Conservation (phyloP, 2,329 filamentous ascomycete species). For the Pyrenochaeta sp. region DNA sequence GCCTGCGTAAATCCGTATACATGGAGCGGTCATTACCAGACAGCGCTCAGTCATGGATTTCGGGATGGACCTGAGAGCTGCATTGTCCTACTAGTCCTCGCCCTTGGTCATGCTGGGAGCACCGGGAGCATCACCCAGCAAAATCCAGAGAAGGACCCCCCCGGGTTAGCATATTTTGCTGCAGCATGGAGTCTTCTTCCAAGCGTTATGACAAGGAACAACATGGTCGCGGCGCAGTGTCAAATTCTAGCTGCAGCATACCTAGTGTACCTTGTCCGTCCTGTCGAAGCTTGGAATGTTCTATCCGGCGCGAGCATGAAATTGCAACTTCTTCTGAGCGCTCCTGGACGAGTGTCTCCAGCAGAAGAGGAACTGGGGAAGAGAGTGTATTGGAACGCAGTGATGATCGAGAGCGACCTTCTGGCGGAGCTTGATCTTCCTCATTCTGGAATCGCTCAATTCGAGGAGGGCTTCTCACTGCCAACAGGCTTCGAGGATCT, state of each 20-base stretch:
- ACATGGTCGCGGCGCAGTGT: conserved; percentile 79
- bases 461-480: conserved; percentile 80
- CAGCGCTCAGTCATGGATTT: conserved; percentile 77
- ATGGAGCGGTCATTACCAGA: conserved; percentile 79
- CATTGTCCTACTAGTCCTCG: conserved; percentile 79
- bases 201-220: conserved; percentile 80
- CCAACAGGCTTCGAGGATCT: conserved; percentile 77
- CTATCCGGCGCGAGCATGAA: conserved; percentile 83
- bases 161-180: conserved; percentile 80
- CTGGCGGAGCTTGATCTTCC: conserved; percentile 82
- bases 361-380: conserved; percentile 77
- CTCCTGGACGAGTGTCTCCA: conserved; percentile 73
- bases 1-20: conserved; percentile 84
- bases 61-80: conserved; percentile 83
- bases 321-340: conserved; percentile 78
- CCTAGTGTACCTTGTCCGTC: conserved; percentile 81
- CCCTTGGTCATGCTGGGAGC: conserved; percentile 78
- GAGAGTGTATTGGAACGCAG: conserved; percentile 83
- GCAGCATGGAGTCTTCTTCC: conserved; percentile 81
- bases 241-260: conserved; percentile 83
- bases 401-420: conserved; percentile 81
- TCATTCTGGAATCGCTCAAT: conserved; percentile 82
- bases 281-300: conserved; percentile 83
- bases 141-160: conserved; percentile 73
- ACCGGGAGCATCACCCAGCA: conserved; percentile 79